These are phyloP conservation scores for Talaromyces wortmannii DNA, from an alignment of 495 filamentous ascomycete genomes.

Conservation along the genomic window DNA sequence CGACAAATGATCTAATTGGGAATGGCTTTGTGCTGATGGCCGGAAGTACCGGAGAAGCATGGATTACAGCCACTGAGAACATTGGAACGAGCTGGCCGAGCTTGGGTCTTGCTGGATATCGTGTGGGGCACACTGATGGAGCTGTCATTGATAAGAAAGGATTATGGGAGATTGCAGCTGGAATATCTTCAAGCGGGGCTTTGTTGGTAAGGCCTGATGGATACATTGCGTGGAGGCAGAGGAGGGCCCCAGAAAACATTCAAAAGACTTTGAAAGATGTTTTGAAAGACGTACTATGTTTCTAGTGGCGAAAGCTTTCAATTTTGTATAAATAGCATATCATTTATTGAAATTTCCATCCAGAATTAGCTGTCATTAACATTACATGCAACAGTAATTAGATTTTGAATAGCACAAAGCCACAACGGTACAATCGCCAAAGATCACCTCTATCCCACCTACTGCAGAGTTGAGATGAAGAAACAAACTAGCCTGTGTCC, in stretches of 20 bases:
- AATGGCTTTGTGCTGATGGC: slow-evolving; percentile 13
- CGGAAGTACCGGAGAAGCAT: slow-evolving; percentile 7
- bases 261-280: neutral
- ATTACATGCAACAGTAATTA: neutral
- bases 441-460: neutral
- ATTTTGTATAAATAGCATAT: too few species aligned
- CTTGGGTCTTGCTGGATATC: slow-evolving; percentile 1
- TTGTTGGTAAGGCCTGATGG: slow-evolving; percentile 21
- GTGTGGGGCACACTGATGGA: slow-evolving; percentile 7
- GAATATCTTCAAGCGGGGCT: slow-evolving; percentile 13
- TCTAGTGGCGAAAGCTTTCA: too few species aligned
- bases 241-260: neutral
- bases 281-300: neutral
- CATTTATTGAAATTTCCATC: neutral
- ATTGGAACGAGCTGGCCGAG: neutral
- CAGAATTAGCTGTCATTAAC: neutral
- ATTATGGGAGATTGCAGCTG: slow-evolving; percentile 8
- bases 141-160: neutral
- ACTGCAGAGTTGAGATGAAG: neutral
- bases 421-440: neutral
- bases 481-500: too few species aligned
- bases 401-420: neutral
- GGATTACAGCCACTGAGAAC: neutral
- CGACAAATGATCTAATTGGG: slow-evolving; percentile 11
- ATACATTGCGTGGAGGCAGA: slow-evolving; percentile 20